phyloP scores from a whole-genome alignment of 129 eudicot species.

The Artemisia annua region DNA sequence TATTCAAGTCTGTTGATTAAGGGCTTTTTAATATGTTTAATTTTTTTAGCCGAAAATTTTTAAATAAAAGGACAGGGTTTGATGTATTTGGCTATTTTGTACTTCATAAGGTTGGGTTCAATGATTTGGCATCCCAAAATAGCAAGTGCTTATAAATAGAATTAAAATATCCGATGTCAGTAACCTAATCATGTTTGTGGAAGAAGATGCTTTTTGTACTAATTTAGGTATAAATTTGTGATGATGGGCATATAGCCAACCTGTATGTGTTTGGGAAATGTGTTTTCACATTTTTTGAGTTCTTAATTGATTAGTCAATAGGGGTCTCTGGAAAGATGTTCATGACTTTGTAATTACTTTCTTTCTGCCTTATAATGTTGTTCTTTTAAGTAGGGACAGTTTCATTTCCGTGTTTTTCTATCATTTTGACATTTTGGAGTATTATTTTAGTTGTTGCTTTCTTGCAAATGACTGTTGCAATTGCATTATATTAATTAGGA shows the following conservation, averaged over 20 bases:
- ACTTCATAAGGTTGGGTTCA: conserved; percentile 17
- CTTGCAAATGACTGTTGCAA: conserved; percentile 19
- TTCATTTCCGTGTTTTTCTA: background rate
- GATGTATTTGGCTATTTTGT: background rate
- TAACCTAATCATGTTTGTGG: conserved; percentile 19
- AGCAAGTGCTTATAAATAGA: conserved; percentile 14
- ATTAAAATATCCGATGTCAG: background rate
- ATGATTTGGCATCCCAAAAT: conserved; percentile 14
- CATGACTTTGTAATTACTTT: conserved; percentile 8
- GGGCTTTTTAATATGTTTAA: background rate
- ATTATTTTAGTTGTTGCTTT: conserved; percentile 18
- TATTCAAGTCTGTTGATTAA: no score
- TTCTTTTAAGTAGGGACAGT: conserved; percentile 1
- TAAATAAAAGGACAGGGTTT: background rate
- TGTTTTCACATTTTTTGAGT: conserved; percentile 11
- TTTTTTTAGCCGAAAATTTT: background rate
- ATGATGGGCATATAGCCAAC: background rate
- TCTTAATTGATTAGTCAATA: background rate
- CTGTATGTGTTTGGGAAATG: conserved; percentile 16
- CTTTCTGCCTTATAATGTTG: background rate
- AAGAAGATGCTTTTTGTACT: conserved; percentile 20
- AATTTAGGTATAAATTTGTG: background rate
- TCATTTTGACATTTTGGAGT: background rate
- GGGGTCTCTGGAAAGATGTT: conserved; percentile 13
- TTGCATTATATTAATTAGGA: no score